phyloP scores from a whole-genome alignment of 305 asterid species.

The Fraxinus dipetala region DNA sequence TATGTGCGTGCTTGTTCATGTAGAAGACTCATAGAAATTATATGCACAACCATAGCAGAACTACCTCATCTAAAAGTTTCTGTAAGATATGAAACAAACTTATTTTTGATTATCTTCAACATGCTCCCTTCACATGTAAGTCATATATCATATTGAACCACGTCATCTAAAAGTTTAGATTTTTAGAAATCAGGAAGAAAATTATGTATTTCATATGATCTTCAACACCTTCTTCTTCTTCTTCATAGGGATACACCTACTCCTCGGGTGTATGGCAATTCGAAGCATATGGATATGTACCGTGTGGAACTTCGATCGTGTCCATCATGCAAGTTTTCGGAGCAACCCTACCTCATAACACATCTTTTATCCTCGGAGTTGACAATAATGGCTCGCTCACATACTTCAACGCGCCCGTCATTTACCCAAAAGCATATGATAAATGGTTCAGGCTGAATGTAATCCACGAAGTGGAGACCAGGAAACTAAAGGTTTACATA shows the following conservation, averaged over 20 bases:
- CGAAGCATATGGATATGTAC: slow-evolving; percentile 29
- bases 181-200: not conserved
- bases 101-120: too few species aligned
- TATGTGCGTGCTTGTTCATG: not conserved
- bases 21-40: not conserved
- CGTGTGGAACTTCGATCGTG: slow-evolving; percentile 29
- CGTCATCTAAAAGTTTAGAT: not conserved
- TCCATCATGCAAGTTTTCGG: slow-evolving; percentile 38
- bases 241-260: slow-evolving; percentile 28
- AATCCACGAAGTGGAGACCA: slow-evolving; percentile 27
- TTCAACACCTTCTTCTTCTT: not conserved
- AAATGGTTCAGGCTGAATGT: slow-evolving; percentile 38
- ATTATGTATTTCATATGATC: not conserved
- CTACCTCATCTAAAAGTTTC: too few species aligned
- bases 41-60: not conserved
- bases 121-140: not conserved
- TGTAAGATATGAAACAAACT: not conserved
- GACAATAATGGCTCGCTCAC: slow-evolving; percentile 20
- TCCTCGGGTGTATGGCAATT: slow-evolving; percentile 39
- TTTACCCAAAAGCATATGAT: slow-evolving; percentile 17
- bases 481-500: slow-evolving; percentile 17
- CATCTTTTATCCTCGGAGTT: slow-evolving; percentile 32
- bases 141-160: not conserved
- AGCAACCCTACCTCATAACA: slow-evolving; percentile 20
- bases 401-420: slow-evolving; percentile 13